These are phyloP conservation scores for Kluyveromyces siamensis DNA, from an alignment of 805 yeast species.

Conservation along the genomic window DNA sequence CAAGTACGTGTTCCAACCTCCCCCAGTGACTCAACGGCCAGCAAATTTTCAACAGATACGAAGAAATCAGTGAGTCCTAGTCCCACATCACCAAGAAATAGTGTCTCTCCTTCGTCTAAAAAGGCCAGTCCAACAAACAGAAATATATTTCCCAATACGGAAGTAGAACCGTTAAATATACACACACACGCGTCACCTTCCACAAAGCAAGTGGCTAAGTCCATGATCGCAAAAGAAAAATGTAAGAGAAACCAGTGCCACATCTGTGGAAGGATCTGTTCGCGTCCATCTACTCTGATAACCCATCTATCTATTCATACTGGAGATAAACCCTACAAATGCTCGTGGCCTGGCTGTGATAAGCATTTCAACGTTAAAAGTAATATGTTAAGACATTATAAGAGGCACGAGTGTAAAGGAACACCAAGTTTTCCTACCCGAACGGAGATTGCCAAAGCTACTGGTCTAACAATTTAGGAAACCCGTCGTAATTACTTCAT, in stretches of 20 bases:
- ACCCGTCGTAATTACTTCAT: too few species aligned
- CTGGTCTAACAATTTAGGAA: too few species aligned
- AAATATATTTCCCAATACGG: neutral
- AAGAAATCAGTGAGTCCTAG: too few species aligned
- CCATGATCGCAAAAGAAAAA: neutral
- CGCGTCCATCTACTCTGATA: slow-evolving; percentile 67
- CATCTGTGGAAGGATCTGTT: slow-evolving; percentile 60
- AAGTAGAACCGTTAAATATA: neutral
- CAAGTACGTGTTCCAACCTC: neutral
- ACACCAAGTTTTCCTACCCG: neutral
- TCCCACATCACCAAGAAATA: too few species aligned
- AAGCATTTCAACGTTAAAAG: slow-evolving; percentile 62
- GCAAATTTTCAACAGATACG: too few species aligned
- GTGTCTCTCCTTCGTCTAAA: neutral
- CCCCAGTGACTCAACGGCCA: neutral
- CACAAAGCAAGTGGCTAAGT: neutral
- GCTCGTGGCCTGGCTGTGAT: slow-evolving; percentile 54
- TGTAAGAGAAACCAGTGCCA: slow-evolving; percentile 30
- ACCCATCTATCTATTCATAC: slow-evolving; percentile 72
- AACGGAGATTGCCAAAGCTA: too few species aligned
- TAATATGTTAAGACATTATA: slow-evolving; percentile 68
- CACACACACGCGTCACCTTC: neutral
- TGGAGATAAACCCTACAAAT: slow-evolving; percentile 58
- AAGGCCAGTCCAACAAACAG: neutral
- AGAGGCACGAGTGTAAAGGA: slow-evolving; percentile 39